Base-by-base conservation (phyloP, 345 rosid genomes). In the Brassica juncea region DNA sequence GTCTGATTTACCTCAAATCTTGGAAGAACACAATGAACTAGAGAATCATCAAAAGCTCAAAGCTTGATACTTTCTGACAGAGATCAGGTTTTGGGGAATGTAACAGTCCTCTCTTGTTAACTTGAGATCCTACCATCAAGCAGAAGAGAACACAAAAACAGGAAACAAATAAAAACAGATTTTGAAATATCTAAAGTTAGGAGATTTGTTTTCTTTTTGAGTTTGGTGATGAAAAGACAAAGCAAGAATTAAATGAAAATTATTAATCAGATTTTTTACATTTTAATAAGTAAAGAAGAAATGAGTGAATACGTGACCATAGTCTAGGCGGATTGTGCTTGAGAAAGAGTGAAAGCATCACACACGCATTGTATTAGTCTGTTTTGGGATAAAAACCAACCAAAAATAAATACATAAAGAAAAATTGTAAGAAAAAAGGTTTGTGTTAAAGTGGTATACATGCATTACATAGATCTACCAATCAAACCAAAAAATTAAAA, bases 151-250 rank as follows among this genome's bases (percentile, higher is more conserved):
- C 82, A 68, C 66, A 68, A 80, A 80, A 80, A 68, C 59, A 80
- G 82, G 82, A 68, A 80, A 80, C 82, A 74, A 79, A 73, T 79
- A 73, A 79, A 49, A 79, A 68, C 82, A 15, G 78, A 80, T 74
- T 68, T 80, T 80, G 82, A 80, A 79, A 61, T 73, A 80, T 74
- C 82, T 80, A 80, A 73, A 68, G 65, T 80, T 80, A 80, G 78
- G 66, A 80, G 59, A 80, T 73, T 73, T 80, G 16, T 47, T 80
- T 68, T 79, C 78, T 34, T 73, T 79, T 79, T 59, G 73, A 34
- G 70, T 12, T 32, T 73, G 6, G 35, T 14, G 23, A 35, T 52
- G 65, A 34, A 62, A 68, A 8, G 28, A 39, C 54, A 23, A 49
- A 25, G 6, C 6, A 25, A 55, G 2, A 67, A n/a, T n/a, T 6